These are phyloP conservation scores for Babesia bovis DNA, from an alignment of 169 alveolate genomes.

Conservation along the genomic window DNA sequence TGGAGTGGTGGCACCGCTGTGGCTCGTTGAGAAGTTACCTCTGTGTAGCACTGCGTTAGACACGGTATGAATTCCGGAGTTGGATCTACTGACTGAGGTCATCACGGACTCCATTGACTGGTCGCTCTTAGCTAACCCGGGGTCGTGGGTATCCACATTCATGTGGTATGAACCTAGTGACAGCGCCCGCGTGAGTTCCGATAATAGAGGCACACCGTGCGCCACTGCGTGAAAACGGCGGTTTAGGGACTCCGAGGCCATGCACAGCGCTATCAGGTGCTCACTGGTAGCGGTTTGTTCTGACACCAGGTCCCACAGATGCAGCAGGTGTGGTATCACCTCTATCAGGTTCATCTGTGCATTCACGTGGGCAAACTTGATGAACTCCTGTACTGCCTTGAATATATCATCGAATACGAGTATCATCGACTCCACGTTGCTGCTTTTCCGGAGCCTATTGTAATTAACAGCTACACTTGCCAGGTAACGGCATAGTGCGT, in stretches of 20 bases:
- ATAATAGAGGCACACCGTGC: constrained; percentile 5
- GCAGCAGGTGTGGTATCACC: constrained; percentile 5
- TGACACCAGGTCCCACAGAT: constrained; percentile 6
- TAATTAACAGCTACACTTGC: constrained; percentile 21
- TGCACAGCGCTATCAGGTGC: constrained; percentile 8
- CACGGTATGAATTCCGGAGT: no score
- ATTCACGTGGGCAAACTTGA: neutral
- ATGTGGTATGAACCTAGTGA: no score
- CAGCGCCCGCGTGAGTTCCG: no score
- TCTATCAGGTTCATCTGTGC: neutral
- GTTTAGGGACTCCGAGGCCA: constrained; percentile 2
- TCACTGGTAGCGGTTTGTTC: neutral
- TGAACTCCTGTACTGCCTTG: neutral
- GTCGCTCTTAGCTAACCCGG: no score
- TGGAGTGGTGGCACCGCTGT: no score
- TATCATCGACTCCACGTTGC: neutral
- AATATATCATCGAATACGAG: constrained; percentile 11
- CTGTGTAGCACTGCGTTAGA: no score
- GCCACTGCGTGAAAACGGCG: constrained; percentile 25
- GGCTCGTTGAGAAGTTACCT: no score
- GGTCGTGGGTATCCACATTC: no score
- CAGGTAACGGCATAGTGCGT: constrained; percentile 32
- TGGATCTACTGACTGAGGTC: no score
- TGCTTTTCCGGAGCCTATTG: neutral
- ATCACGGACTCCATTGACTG: no score